These are phyloP conservation scores for Paracoccidioides brasiliensis DNA, from an alignment of 2,329 filamentous ascomycete species.

Conservation along the genomic window DNA sequence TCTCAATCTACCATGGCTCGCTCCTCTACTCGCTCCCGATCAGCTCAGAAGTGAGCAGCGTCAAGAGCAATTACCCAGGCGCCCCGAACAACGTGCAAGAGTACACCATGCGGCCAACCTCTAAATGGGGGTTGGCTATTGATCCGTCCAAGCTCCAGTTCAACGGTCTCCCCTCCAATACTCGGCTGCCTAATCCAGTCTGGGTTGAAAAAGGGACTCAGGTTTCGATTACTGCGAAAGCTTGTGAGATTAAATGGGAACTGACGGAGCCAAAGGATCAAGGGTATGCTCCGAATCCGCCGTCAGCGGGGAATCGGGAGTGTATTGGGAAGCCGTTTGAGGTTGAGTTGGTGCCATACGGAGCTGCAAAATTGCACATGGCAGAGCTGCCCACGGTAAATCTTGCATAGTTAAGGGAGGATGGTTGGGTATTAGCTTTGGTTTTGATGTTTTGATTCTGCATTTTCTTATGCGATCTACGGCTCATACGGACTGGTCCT, in stretches of 20 bases:
- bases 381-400: conserved; percentile 28
- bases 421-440: neutral
- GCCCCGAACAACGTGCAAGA: conserved; percentile 21
- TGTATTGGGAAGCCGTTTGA: conserved; percentile 25
- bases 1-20: conserved; percentile 33
- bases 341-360: conserved; percentile 34
- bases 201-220: conserved; percentile 11
- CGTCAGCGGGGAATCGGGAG: conserved; percentile 20
- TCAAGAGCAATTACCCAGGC: conserved; percentile 18
- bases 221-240: conserved; percentile 14
- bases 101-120: conserved; percentile 23
- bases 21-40: conserved; percentile 34
- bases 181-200: conserved; percentile 11
- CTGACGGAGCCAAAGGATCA: conserved; percentile 10
- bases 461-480: neutral
- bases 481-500: too few relatives aligned
- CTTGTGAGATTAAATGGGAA: conserved; percentile 29
- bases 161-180: conserved; percentile 13
- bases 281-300: conserved; percentile 25
- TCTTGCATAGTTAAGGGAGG: conserved; percentile 1
- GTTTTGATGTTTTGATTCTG: neutral
- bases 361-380: conserved; percentile 36
- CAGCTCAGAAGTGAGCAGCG: conserved; percentile 16
- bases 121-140: conserved; percentile 19
- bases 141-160: conserved; percentile 24